Evolutionary conservation across 805 yeast genomes (phyloP), one percentile per base, ranked within the genome.

Genomic region (Candida sonorensis): DNA sequence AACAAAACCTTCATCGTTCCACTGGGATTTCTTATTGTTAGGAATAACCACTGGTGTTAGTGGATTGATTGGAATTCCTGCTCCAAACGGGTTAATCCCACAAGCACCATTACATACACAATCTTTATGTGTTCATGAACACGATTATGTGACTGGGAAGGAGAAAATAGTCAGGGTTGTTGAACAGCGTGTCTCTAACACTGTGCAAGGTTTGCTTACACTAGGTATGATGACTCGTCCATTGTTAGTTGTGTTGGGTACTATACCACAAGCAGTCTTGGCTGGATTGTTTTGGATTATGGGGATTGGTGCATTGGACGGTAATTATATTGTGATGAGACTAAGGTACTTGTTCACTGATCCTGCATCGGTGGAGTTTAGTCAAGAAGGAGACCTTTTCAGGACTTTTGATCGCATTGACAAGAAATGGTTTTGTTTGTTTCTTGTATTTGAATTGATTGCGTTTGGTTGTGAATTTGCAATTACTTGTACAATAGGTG

Each of bases 1-100:
- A 36, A 74, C 64, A 30, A 90, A 92, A 49, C 96, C 97, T 0
- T 74, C 94, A 0, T 66, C 90, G 0, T 92, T 92, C 57, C 97
- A 92, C 58, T 92, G 86, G 77, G 98, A 90, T 57, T 82, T 88
- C 49, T 69, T 81, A 25, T 59, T 92, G 16, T 62, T 90, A 22
- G 97, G 97, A 0, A 51, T 85, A 7, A 81, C 88, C 5, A 92
- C 97, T 0, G 94, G 95, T 0, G 55, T 90, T 1, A 67, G 95
- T 3, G 97, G 97, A 0, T 57, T 90, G 1, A 50, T 90, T 9
- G 98, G 97, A 0, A 67, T 92, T 2, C 98, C 97, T 0, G 87
- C 97, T 2, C 97, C 97, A 0, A 92, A 92, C 57, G 98, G 98
- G 0, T 64, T 90, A 20, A 90, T 90, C 27, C 98, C 98, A 1